Base-by-base conservation (phyloP, 495 filamentous ascomycete genomes). In the Mytilinidion resinicola region DNA sequence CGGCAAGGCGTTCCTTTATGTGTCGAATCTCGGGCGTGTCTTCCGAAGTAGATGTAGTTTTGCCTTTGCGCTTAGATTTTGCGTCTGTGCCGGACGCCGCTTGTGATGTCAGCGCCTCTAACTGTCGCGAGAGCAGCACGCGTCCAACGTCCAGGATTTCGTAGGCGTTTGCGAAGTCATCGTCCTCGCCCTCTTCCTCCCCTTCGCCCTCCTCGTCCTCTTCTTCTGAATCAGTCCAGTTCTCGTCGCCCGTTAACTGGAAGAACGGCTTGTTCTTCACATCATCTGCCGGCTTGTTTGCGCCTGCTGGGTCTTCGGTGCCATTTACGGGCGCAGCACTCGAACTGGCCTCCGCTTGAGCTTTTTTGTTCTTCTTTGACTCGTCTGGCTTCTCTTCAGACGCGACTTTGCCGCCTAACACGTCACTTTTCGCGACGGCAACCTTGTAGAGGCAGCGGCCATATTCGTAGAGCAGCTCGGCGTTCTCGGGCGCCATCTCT, bases 171-270 rank as follows among this genome's bases (percentile, higher is more conserved):
- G 81, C 86, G 60, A 96, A 88, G 67, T 96, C 92, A 64, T 98
- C 93, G 12, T 96, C 90, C 11, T 91, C 88, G 52, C 89, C 88
- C 9, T 70, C 69, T 49, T 53, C 69, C 6, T 64, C 66, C 9
- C 33, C 72, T 34, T 68, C 77, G 33, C 85, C 87, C 12, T 57
- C 59, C 30, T 91, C 90, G 0, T 85, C 85, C 21, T 90, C 88
- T 1, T 85, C 85, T 48, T 90, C 86, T 1, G 78, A 81, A 49
- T 83, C 82, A 37, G 89, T 89, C 73, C 87, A 96, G 66, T 95
- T 91, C 71, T 96, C 92, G 63, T 96, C 93, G 43, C 95, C 95
- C 0, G 85, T 88, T 65, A 97, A 95, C 60, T 93, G 88, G 70
- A 98, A 96, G 51, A 87, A 82, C 0, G 89, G 80, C 70, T 90